Conservation (phyloP, 257 asterid genomes). For the Echium plantagineum region DNA sequence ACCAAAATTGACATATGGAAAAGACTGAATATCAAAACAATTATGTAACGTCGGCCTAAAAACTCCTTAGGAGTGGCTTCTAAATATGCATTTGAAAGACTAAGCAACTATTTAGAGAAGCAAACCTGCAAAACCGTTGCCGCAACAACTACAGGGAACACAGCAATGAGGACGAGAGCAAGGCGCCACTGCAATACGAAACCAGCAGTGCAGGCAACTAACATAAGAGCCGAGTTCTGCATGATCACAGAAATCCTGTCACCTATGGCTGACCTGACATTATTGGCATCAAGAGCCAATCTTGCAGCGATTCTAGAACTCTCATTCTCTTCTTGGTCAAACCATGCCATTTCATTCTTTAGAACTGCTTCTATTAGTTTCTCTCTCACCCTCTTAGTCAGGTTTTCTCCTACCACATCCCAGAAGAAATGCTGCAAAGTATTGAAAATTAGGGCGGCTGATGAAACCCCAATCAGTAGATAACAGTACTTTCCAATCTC, state of each 20-base stretch:
- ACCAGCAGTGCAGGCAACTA: conserved; percentile 91
- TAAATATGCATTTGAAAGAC: background rate
- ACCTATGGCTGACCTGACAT: conserved; percentile 86
- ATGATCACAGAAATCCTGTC: conserved; percentile 80
- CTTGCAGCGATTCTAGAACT: conserved; percentile 84
- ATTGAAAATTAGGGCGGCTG: conserved; percentile 84
- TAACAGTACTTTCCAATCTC: conserved; percentile 84
- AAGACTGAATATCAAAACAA: background rate
- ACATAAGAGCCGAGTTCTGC: conserved; percentile 97
- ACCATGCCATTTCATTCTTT: conserved; percentile 88
- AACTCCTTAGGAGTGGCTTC: background rate
- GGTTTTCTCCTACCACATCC: conserved; percentile 84
- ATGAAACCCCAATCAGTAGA: conserved; percentile 75
- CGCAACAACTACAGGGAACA: conserved; percentile 84
- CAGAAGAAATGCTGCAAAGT: conserved; percentile 82
- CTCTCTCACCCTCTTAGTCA: conserved; percentile 77
- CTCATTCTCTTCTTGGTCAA: conserved; percentile 81
- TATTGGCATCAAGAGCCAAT: conserved; percentile 80
- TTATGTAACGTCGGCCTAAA: background rate
- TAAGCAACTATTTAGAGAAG: background rate
- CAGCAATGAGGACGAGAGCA: conserved; percentile 78
- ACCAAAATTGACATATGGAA: background rate
- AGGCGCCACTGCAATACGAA: conserved; percentile 92
- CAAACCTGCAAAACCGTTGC: conserved; percentile 83
- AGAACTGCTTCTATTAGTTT: conserved; percentile 74